These are phyloP conservation scores for Lantana camara DNA, from an alignment of 257 asterid genomes.

Conservation along the genomic window DNA sequence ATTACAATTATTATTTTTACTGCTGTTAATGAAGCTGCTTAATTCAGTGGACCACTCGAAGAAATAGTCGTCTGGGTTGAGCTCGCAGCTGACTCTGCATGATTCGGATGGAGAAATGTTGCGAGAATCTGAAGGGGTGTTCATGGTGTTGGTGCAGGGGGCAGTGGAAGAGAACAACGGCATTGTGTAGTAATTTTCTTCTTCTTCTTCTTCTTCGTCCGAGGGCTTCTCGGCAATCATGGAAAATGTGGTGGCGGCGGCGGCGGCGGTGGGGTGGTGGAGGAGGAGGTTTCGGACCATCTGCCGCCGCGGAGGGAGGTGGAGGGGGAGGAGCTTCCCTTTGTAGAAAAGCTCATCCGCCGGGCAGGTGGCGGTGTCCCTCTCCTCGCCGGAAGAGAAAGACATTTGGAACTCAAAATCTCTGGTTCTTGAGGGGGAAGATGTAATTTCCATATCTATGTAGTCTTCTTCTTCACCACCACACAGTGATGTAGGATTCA, in stretches of 20 bases:
- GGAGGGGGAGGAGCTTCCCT: constrained; percentile 89
- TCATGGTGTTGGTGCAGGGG: constrained; percentile 39
- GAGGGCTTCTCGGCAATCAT: constrained; percentile 24
- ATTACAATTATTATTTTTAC: no score
- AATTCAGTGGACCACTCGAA: constrained; percentile 75
- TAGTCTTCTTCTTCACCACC: constrained; percentile 51
- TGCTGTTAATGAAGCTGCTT: constrained; percentile 36
- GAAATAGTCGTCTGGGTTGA: constrained; percentile 63
- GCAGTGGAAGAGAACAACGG: constrained; percentile 34
- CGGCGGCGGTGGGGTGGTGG: constrained; percentile 20
- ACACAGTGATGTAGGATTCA: constrained; percentile 11
- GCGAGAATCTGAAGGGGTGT: constrained; percentile 54
- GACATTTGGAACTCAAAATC: constrained; percentile 86
- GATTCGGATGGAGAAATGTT: constrained; percentile 76
- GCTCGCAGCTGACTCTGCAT: constrained; percentile 73
- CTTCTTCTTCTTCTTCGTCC: constrained; percentile 16
- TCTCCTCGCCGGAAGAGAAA: constrained; percentile 31
- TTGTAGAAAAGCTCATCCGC: constrained; percentile 93
- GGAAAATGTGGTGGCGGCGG: constrained; percentile 21
- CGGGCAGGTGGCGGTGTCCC: constrained; percentile 43
- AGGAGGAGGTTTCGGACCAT: constrained; percentile 56
- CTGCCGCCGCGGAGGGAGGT: constrained; percentile 64
- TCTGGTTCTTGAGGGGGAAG: constrained; percentile 36
- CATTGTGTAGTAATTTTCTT: constrained; percentile 21
- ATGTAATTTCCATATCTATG: constrained; percentile 49